Conservation (phyloP, 2,329 filamentous ascomycete species). For the Esteya vermicola region DNA sequence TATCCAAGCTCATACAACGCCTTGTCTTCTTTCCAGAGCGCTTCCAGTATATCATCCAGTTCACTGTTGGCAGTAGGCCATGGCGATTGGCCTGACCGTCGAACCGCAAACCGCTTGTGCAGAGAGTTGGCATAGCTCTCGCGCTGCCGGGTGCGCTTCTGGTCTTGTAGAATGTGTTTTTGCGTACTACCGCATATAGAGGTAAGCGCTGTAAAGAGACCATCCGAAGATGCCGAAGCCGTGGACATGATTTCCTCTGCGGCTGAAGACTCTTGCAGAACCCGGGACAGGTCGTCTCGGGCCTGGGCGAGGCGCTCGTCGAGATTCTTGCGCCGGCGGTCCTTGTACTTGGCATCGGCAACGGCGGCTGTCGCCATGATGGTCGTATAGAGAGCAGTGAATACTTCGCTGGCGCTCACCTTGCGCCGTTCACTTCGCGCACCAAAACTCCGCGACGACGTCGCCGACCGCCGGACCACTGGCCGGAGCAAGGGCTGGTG, state of each 20-base stretch:
- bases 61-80: too few relatives aligned
- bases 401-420: slow-evolving; percentile 35
- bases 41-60: too few relatives aligned
- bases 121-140: too few relatives aligned
- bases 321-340: slow-evolving; percentile 42
- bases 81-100: too few relatives aligned
- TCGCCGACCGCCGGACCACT: slow-evolving; percentile 25
- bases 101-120: too few relatives aligned
- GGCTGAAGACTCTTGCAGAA: slow-evolving; percentile 3
- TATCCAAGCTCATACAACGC: too few relatives aligned
- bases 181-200: too few relatives aligned
- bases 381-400: slow-evolving; percentile 55
- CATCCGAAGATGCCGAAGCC: background rate
- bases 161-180: too few relatives aligned
- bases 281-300: slow-evolving; percentile 15
- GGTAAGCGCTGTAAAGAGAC: too few relatives aligned
- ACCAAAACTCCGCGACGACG: slow-evolving; percentile 19
- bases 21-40: background rate
- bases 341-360: slow-evolving; percentile 45
- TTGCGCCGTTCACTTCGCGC: slow-evolving; percentile 29
- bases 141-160: too few relatives aligned
- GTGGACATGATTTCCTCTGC: slow-evolving; percentile 1
- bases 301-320: slow-evolving; percentile 45
- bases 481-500: slow-evolving; percentile 19
- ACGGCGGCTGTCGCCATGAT: slow-evolving; percentile 52